Percentiles rank a stretch among this genome's conserved stretches.
Conservation (phyloP, 257 asterid species). For the Jasminum sambac region DNA sequence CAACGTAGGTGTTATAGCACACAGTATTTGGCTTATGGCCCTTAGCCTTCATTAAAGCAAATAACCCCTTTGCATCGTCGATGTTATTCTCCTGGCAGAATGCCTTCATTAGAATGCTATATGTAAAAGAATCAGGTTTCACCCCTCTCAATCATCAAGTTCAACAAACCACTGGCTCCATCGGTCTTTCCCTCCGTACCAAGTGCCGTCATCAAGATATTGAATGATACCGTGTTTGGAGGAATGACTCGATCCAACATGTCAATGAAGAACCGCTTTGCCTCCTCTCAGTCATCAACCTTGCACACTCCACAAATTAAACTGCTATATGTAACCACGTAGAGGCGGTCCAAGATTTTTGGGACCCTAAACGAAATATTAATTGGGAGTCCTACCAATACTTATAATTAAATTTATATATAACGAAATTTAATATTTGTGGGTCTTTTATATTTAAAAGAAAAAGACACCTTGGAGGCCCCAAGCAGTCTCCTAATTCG, state of each 20-base stretch:
- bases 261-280: background rate
- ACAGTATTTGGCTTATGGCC: background rate
- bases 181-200: background rate
- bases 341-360: too few relatives aligned
- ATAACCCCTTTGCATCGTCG: background rate
- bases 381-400: too few relatives aligned
- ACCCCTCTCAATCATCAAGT: background rate
- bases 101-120: slow-evolving; percentile 4
- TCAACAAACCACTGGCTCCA: background rate
- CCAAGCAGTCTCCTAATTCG: too few relatives aligned
- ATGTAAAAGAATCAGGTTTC: slow-evolving; percentile 7
- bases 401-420: too few relatives aligned
- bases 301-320: slow-evolving; percentile 9
- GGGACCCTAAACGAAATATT: too few relatives aligned
- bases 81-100: background rate
- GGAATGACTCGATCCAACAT: background rate
- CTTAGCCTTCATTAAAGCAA: background rate
- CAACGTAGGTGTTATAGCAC: slow-evolving; percentile 10
- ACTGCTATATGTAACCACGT: background rate
- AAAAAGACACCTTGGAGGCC: too few relatives aligned
- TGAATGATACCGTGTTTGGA: background rate
- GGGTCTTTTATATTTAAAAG: too few relatives aligned
- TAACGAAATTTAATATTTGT: too few relatives aligned
- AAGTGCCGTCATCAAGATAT: background rate
- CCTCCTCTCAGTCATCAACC: background rate